Conservation (phyloP, 2,329 filamentous ascomycete genomes). For the Dactylella cylindrospora region DNA sequence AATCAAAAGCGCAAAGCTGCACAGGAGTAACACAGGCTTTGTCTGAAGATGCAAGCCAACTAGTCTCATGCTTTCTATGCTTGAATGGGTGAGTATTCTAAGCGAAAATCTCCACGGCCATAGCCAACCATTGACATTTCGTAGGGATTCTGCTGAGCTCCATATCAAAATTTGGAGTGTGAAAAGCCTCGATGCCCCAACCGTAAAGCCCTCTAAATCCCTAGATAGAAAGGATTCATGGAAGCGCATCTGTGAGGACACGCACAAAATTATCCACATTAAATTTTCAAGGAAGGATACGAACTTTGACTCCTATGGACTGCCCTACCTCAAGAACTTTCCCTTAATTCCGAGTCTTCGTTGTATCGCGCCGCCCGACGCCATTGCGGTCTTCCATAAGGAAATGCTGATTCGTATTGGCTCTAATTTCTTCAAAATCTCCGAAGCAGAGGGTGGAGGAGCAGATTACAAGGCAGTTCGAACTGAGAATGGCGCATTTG, state of each 20-base stretch:
- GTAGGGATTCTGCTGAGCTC: no score
- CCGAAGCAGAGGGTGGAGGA: neutral
- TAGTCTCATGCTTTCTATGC: no score
- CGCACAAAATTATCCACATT: no score
- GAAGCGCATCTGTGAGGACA: no score
- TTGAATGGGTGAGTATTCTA: no score
- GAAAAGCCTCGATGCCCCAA: no score
- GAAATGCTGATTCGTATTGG: neutral
- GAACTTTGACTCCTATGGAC: neutral
- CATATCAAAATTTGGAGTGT: neutral
- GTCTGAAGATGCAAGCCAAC: no score
- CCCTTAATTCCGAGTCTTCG: constrained; percentile 2
- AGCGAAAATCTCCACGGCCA: no score
- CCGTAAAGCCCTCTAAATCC: neutral
- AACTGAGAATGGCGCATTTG: neutral
- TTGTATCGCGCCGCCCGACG: neutral
- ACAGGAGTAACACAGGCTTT: no score
- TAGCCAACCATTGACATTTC: no score
- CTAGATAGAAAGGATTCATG: neutral
- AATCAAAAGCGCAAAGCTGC: neutral
- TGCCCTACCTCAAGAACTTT: neutral
- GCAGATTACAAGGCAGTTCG: neutral
- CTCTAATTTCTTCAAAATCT: neutral
- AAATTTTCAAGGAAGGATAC: neutral
- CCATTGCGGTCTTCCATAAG: neutral